Evolutionary conservation across 2,329 filamentous ascomycete species (phyloP).

Genomic region (Alternaria ethzedia): DNA sequence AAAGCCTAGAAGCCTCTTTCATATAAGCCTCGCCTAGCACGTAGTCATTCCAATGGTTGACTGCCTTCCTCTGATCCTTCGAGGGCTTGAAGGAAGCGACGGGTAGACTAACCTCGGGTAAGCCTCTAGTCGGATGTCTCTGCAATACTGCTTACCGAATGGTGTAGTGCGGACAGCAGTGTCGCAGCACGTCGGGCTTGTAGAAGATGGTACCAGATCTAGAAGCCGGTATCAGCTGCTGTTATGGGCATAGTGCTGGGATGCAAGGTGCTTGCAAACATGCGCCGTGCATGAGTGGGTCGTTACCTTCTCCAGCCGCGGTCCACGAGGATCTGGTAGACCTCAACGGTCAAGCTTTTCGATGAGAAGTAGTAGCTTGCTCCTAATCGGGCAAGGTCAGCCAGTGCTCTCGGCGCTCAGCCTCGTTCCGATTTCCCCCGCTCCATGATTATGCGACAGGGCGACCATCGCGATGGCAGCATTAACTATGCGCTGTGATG

Average conservation of each 20-base stretch:
- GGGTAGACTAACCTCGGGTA: conserved; percentile 62
- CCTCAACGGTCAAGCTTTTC: conserved; percentile 64
- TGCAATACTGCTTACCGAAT: conserved; percentile 57
- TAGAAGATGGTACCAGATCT: conserved; percentile 70
- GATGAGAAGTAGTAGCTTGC: conserved; percentile 75
- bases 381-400: conserved; percentile 57
- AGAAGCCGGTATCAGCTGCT: conserved; percentile 9
- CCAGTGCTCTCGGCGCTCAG: conserved; percentile 18
- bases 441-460: background rate
- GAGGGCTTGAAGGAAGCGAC: conserved; percentile 68
- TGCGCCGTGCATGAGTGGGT: conserved; percentile 9
- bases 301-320: conserved; percentile 78
- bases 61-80: conserved; percentile 74
- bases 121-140: conserved; percentile 4
- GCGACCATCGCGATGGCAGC: background rate
- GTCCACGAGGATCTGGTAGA: conserved; percentile 76
- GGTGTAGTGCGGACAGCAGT: conserved; percentile 93
- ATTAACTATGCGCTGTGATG: background rate
- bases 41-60: conserved; percentile 78
- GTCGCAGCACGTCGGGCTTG: conserved; percentile 75
- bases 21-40: conserved; percentile 72
- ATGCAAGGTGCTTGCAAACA: conserved; percentile 8
- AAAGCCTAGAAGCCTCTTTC: conserved; percentile 66
- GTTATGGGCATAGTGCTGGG: background rate
- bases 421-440: conserved; percentile 19